Evolutionary conservation across 2,329 filamentous ascomycete genomes (phyloP), one percentile per base, ranked within the genome.

Genomic region (Aspergillus aculeatinus): DNA sequence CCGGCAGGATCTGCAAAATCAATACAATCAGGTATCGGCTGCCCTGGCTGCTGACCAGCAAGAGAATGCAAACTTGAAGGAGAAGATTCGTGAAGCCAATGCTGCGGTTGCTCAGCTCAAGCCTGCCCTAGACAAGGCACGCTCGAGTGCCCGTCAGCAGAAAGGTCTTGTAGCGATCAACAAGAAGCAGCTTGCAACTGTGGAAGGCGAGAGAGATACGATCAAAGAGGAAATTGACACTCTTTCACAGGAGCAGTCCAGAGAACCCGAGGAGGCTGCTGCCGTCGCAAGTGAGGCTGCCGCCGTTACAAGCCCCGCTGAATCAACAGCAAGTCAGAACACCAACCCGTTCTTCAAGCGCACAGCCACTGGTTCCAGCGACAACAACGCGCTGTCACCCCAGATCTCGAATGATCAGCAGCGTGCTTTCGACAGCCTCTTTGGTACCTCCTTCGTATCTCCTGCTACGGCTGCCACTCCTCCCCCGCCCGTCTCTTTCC

Each of bases 111-210:
- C 86, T 19, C 89, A 92, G 75, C 80, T 98, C 47, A 96, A 92
- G 75, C 92, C 93, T 33, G 89, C 94, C 66, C 87, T 99, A 55
- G 95, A 99, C 74, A 98, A 97, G 81, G 83, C 96, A 68, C 92
- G 90, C 74, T 91, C 89, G 12, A 92, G 97, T 68, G 92, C 92
- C 27, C 88, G 95, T 48, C 95, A 98, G 75, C 93, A 98, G 72
- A 98, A 96, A 79, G 95, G 95, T 19, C 83, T 98, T 65, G 94
- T 96, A 31, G 93, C 95, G 48, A 99, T 99, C 79, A 97, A 97
- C 80, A 98, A 96, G 83, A 99, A 99, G 80, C 95, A 99, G 78
- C 81, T 98, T 61, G 86, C 89, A 39, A 97, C 93, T 0, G 91
- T 89, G 59, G 95, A 99, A 76, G 86, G 85, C 51, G 94, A 98